Evolutionary conservation across 345 rosid genomes (phyloP).

Genomic region (Durio zibethinus): DNA sequence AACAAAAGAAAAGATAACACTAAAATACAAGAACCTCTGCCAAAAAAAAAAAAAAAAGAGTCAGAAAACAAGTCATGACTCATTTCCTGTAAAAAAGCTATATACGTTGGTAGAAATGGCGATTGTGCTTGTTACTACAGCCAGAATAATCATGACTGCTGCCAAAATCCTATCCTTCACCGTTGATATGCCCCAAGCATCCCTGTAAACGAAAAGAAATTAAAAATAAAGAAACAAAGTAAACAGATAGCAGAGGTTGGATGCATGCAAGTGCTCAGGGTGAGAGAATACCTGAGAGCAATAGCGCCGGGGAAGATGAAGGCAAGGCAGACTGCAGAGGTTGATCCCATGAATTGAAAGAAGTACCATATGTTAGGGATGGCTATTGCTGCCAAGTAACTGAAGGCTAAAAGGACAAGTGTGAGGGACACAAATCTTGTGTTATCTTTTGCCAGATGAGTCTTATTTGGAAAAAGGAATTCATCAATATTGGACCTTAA

Average conservation of each 20-base stretch:
- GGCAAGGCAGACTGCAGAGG: slow-evolving; percentile 73
- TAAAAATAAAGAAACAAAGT: background rate
- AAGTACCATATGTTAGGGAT: slow-evolving; percentile 83
- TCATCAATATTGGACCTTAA: slow-evolving; percentile 65
- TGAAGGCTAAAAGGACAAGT: slow-evolving; percentile 36
- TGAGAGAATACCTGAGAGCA: slow-evolving; percentile 52
- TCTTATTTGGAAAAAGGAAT: slow-evolving; percentile 50
- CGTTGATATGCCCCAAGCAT: slow-evolving; percentile 41
- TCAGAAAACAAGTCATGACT: background rate
- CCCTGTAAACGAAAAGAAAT: slow-evolving; percentile 25
- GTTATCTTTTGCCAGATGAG: slow-evolving; percentile 44
- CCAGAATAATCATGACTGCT: slow-evolving; percentile 36
- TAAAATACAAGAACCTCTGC: background rate
- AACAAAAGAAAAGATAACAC: background rate
- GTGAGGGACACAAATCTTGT: slow-evolving; percentile 61
- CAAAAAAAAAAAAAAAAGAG: background rate
- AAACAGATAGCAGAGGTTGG: background rate
- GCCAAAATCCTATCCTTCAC: slow-evolving; percentile 40
- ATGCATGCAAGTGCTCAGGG: background rate
- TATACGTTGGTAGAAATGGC: slow-evolving; percentile 43
- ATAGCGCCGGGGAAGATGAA: slow-evolving; percentile 86
- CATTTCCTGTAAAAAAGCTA: background rate
- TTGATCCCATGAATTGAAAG: slow-evolving; percentile 88
- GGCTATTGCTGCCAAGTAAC: slow-evolving; percentile 59
- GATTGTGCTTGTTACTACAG: slow-evolving; percentile 40